These are phyloP conservation scores for Colletotrichum lindemuthianum DNA, from an alignment of 2,329 filamentous ascomycete genomes.

Conservation along the genomic window DNA sequence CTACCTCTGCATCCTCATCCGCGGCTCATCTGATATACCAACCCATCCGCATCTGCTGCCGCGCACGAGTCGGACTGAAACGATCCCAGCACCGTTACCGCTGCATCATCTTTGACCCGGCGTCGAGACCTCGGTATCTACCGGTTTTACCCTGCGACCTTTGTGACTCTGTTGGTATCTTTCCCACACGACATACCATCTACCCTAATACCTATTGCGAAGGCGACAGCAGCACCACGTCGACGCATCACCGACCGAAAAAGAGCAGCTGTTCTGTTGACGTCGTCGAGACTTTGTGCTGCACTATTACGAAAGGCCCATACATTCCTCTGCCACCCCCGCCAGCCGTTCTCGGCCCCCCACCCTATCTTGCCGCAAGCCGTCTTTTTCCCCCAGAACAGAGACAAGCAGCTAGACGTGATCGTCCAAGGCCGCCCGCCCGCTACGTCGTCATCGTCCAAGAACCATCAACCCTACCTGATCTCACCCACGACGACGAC, in stretches of 20 bases:
- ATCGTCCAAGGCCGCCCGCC: no score
- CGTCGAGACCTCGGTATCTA: conserved; percentile 5
- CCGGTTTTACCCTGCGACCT: background rate
- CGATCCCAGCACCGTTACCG: conserved; percentile 4
- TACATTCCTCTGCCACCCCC: conserved; percentile 1
- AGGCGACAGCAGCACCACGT: background rate
- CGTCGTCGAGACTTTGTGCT: background rate
- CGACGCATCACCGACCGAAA: no score
- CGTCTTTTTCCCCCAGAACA: conserved; percentile 19
- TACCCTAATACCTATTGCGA: background rate
- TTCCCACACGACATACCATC: no score
- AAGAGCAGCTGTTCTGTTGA: background rate
- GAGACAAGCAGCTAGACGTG: no score
- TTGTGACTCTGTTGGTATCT: no score
- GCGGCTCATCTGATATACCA: conserved; percentile 5
- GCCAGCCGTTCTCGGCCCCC: conserved; percentile 35
- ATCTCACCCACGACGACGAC: background rate
- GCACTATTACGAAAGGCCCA: background rate
- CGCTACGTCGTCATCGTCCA: conserved; percentile 27
- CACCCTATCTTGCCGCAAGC: conserved; percentile 32
- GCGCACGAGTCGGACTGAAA: conserved; percentile 20
- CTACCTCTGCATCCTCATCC: no score
- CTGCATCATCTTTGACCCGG: conserved; percentile 18
- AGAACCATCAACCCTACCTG: background rate
- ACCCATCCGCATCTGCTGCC: background rate